phyloP scores from a whole-genome alignment of 495 filamentous ascomycete genomes.

The Poronia punctata region DNA sequence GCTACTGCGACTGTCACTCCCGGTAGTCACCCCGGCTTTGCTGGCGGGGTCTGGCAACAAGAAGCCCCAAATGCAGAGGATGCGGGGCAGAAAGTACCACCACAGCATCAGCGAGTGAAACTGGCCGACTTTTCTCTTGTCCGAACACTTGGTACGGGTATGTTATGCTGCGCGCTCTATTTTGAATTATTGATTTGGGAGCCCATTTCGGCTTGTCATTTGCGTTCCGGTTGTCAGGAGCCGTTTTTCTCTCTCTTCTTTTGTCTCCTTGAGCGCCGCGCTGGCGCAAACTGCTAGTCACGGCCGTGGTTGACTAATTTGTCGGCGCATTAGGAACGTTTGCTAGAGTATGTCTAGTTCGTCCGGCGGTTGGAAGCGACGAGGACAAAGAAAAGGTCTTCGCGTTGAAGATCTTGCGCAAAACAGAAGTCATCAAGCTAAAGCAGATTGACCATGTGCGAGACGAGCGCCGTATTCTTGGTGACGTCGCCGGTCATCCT shows the following conservation, averaged over 20 bases:
- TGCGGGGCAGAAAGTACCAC: conserved; percentile 23
- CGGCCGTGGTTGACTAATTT: background rate
- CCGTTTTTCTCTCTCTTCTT: background rate
- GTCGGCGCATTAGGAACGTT: conserved; percentile 66
- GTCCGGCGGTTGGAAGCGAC: conserved; percentile 48
- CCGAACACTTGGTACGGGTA: conserved; percentile 87
- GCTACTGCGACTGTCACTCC: no score
- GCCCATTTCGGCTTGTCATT: no score
- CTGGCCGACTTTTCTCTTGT: conserved; percentile 75
- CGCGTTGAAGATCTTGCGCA: conserved; percentile 89
- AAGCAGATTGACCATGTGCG: conserved; percentile 98
- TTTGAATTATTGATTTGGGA: no score
- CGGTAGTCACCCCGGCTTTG: background rate
- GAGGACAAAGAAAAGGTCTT: conserved; percentile 64
- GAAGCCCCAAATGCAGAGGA: conserved; percentile 6
- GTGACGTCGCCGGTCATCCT: conserved; percentile 82
- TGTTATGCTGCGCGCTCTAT: no score
- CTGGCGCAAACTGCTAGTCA: no score
- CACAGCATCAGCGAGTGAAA: conserved; percentile 27
- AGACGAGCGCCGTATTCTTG: conserved; percentile 82
- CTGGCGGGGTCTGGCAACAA: conserved; percentile 8
- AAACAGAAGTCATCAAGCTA: conserved; percentile 77
- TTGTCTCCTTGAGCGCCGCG: background rate
- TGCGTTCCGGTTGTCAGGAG: background rate
- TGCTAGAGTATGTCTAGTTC: conserved; percentile 86